Base-by-base conservation (phyloP, 805 yeast species). In the Sungouiozyma ichnusensis region DNA sequence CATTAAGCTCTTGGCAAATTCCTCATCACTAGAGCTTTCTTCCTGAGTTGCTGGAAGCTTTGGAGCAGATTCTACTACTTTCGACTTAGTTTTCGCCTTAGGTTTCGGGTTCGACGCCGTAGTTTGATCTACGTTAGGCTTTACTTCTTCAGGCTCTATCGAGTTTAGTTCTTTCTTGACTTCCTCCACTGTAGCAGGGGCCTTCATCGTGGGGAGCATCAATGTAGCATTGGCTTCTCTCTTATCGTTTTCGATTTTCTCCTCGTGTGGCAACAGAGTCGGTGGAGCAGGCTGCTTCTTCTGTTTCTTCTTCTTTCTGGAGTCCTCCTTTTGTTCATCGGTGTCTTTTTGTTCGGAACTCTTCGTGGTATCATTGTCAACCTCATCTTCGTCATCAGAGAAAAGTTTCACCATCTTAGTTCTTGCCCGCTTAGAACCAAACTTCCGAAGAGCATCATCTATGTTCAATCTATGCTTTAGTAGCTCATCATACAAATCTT, bases 401-500 rank as follows among this genome's bases (percentile, higher is more conserved):
- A 50, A 44, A 3, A 56, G 38, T 18, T 55, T 50, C 4, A 59
- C 55, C n/a, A 55, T 53, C 39, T 55, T 58, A 1, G 62, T 58
- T 33, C 55, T 48, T 9, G 63, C 55, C 44, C 66, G 51, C 35
- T 55, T 54, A 18, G 66, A 62, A 2, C 66, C 66, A 36, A 60
- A 48, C 38, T 64, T 47, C 45, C 63, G 57, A 44, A 62, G 47
- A 3, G 65, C 65, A 33, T 62, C 65, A 38, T 62, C 66, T 29
- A 62, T 62, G 43, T 61, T 60, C 38, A 56, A 50, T 33, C 65
- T 52, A 40, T 62, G 64, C 40, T 55, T 57, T 42, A 62, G 38
- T 31, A 62, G 46, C 36, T 60, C 63, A 41, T 62, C 66, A 44
- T 61, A 62, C 33, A 60, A 49, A 44, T 62, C 66, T 39, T 62